Evolutionary conservation across 768 basidiomycete species (phyloP), one percentile per base, ranked within the genome.

Genomic region (Cubamyces lactineus): DNA sequence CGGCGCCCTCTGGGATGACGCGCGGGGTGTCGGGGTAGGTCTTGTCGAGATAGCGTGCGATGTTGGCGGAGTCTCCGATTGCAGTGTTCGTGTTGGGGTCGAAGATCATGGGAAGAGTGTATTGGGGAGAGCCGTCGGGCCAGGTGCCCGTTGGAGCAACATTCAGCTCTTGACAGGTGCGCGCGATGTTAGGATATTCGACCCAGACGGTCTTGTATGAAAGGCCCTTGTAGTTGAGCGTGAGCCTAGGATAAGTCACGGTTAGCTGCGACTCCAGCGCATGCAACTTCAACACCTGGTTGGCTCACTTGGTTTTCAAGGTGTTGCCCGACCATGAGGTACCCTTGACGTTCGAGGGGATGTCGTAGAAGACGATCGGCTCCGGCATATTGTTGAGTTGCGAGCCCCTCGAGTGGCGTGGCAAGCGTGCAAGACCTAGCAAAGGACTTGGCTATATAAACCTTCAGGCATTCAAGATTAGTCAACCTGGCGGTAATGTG

Each of bases 31-130:
- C 70, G 0, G 84, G 81, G 64, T 84, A 86, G 1, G 75, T 73
- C 1, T 73, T 70, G 57, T 86, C 84, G 57, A 86, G 75, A 68
- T 86, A 84, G 16, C 74, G 64, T 0, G 80, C 83, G 58, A 86
- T 85, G 34, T 62, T 66, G 41, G 71, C 64, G 0, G 84, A 84
- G 34, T 85, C 80, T 11, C 77, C 63, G 30, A 85, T 39, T 6
- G 71, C 57, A 1, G 67, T 61, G 6, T 73, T 74, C 5, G 80
- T 83, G 38, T 69, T 69, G 0, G 77, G 76, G 65, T 86, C 84
- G 64, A 79, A 67, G 56, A 87, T 82, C 28, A 78, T 74, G 0
- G 86, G 85, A 0, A 83, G 71, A 12, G 81, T 83, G 70, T 84
- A 82, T 41, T 61, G 1, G 68, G 73, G 11, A 52, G 51, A 1